These are phyloP conservation scores for Diplodia corticola DNA, from an alignment of 2,329 filamentous ascomycete genomes.

Conservation along the genomic window DNA sequence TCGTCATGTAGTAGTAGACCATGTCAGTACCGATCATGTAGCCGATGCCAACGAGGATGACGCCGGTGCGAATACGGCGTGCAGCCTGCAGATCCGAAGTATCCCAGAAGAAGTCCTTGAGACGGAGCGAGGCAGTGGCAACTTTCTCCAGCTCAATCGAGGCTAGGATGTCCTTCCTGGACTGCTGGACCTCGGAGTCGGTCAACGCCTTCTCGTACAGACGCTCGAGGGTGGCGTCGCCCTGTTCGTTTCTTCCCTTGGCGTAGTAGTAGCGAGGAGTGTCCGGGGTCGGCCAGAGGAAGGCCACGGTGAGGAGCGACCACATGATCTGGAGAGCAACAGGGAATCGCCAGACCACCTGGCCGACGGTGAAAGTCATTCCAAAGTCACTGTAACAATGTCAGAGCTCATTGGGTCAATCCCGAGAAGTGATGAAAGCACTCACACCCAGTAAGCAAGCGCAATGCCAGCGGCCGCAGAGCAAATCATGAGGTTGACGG, in stretches of 20 bases:
- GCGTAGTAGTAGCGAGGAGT: conserved; percentile 36
- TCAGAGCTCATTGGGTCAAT: background rate
- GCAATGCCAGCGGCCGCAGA: conserved; percentile 32
- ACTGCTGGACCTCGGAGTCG: conserved; percentile 25
- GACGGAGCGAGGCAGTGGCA: conserved; percentile 25
- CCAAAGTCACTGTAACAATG: conserved; percentile 32
- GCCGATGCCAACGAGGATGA: conserved; percentile 43
- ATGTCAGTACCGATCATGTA: conserved; percentile 47
- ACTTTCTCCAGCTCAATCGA: conserved; percentile 27
- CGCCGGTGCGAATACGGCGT: conserved; percentile 37
- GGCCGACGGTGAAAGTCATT: conserved; percentile 32
- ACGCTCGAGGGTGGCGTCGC: conserved; percentile 29
- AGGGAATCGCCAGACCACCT: conserved; percentile 37
- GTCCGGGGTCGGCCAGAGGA: conserved; percentile 31
- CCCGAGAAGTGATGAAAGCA: background rate
- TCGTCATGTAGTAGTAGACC: conserved; percentile 32
- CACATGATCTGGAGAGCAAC: conserved; percentile 35
- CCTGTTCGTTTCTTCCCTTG: conserved; percentile 27
- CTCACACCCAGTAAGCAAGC: conserved; percentile 38
- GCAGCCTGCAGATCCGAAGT: conserved; percentile 29
- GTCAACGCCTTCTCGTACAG: conserved; percentile 25
- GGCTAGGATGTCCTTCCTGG: conserved; percentile 29
- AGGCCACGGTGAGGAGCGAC: conserved; percentile 29
- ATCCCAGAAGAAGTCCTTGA: conserved; percentile 30
- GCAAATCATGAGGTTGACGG: conserved; percentile 35